Evolutionary conservation across 1,284 basidiomycete species (phyloP).

Genomic region (Ganoderma resinaceum): DNA sequence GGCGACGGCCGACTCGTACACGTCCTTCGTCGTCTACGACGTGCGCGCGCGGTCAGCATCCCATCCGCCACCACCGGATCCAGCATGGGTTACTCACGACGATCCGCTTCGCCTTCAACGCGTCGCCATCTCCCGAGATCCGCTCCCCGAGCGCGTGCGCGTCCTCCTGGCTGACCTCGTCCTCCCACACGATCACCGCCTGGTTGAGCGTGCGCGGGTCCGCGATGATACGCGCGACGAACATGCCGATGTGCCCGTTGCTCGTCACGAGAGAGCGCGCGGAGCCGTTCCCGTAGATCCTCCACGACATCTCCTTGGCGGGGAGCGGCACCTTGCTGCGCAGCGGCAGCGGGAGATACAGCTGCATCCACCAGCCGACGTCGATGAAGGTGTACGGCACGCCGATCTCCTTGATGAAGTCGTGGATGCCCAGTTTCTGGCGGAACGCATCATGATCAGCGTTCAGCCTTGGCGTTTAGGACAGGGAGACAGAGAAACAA

Average conservation of each 20-base stretch:
- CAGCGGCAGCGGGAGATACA: slow-evolving; percentile 24
- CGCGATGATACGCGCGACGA: slow-evolving; percentile 33
- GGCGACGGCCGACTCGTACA: slow-evolving; percentile 7
- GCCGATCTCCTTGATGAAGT: slow-evolving; percentile 27
- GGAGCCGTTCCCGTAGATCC: slow-evolving; percentile 23
- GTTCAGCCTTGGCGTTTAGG: too few relatives aligned
- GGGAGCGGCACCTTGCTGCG: background rate
- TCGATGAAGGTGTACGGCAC: slow-evolving; percentile 36
- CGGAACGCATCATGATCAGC: background rate
- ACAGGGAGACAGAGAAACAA: too few relatives aligned
- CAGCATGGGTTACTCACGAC: slow-evolving; percentile 7
- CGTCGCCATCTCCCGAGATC: slow-evolving; percentile 25
- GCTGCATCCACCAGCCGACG: slow-evolving; percentile 38
- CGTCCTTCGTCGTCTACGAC: slow-evolving; percentile 21
- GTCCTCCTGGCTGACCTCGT: slow-evolving; percentile 32
- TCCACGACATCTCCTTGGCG: slow-evolving; percentile 4
- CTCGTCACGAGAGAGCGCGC: slow-evolving; percentile 29
- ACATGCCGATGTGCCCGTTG: slow-evolving; percentile 29
- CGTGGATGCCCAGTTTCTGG: slow-evolving; percentile 34
- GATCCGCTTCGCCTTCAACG: slow-evolving; percentile 17
- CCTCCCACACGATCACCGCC: slow-evolving; percentile 39
- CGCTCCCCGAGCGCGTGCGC: slow-evolving; percentile 26
- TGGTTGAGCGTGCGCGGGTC: slow-evolving; percentile 38
- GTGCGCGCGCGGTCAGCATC: background rate
- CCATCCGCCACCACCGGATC: background rate